phyloP scores from a whole-genome alignment of 1,284 basidiomycete genomes.

The Moesziomyces aphidis region DNA sequence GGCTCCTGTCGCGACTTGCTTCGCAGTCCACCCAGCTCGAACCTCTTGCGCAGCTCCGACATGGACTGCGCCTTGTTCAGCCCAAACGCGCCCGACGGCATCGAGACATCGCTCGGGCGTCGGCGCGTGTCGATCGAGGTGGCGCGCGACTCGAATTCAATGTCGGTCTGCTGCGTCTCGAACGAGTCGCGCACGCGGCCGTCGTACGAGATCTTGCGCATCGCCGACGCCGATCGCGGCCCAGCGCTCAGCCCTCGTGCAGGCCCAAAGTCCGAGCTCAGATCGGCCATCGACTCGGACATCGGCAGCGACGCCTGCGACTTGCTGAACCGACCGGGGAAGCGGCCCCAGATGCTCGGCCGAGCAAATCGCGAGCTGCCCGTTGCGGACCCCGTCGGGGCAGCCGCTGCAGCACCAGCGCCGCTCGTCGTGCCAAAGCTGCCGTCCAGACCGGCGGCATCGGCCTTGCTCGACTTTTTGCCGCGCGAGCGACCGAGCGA shows the following conservation, averaged over 20 bases:
- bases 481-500: conserved; percentile 34
- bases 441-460: conserved; percentile 11
- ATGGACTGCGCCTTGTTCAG: conserved; percentile 37
- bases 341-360: conserved; percentile 39
- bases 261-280: conserved; percentile 20
- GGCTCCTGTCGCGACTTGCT: conserved; percentile 20
- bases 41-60: conserved; percentile 35
- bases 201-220: conserved; percentile 44
- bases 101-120: conserved; percentile 25
- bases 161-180: conserved; percentile 45
- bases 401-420: conserved; percentile 2
- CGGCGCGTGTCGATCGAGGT: conserved; percentile 36
- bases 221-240: conserved; percentile 38
- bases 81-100: conserved; percentile 3
- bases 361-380: conserved; percentile 17
- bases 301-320: conserved; percentile 42
- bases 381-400: conserved; percentile 8
- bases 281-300: conserved; percentile 23
- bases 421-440: conserved; percentile 20
- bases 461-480: conserved; percentile 20
- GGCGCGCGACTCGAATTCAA: conserved; percentile 45
- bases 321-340: conserved; percentile 37
- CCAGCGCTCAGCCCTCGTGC: conserved; percentile 17
- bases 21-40: conserved; percentile 19
- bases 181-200: conserved; percentile 37